Base-by-base conservation (phyloP, 2,329 filamentous ascomycete species). In the Clarireedia sp. region DNA sequence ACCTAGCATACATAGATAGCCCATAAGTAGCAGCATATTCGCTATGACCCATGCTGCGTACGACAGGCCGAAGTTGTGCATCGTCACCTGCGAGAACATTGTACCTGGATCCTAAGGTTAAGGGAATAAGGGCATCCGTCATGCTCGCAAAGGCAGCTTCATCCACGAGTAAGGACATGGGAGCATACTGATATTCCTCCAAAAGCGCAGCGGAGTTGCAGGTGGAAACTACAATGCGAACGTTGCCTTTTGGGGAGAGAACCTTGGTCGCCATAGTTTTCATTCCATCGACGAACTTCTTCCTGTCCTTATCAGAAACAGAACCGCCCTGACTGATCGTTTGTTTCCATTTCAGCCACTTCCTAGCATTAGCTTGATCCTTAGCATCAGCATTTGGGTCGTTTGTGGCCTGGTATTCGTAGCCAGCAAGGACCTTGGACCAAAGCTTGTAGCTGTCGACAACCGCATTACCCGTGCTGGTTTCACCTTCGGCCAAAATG, bases 161-260 rank as follows among this genome's bases (percentile, higher is more conserved):
- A 43, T 59, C 59, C 3, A 54, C 26, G 12, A 60, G 23, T n/a
- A 33, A 6, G 1, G 43, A 47, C 8, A 16, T 8, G 7, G 48
- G 48, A 2, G 46, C 29, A 12, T 17, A 41, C 1, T 14, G 17
- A 5, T 40, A 50, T 40, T 33, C 37, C 8, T 40, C 4, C 21
- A 50, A 9, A 48, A 33, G 16, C 8, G 17, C 33, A 8, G 54
- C 47, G 9, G 36, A 56, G 45, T 17, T 59, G n/a, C 47, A 57
- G 4, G 59, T 60, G 3, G 51, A 52, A 8, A 57, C 19, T 1
- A 60, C 48, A 5, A 60, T 45, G 17, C 40, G 54, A 29, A 57
- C 36, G 17, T 56, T 21, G 9, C 5, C 16, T 4, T 21, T 33
- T 0, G 10, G 8, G 29, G 46, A 17, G 8, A 59, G 7, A 9